Conservation (phyloP, 768 basidiomycete genomes). For the Auriculariales sp. region DNA sequence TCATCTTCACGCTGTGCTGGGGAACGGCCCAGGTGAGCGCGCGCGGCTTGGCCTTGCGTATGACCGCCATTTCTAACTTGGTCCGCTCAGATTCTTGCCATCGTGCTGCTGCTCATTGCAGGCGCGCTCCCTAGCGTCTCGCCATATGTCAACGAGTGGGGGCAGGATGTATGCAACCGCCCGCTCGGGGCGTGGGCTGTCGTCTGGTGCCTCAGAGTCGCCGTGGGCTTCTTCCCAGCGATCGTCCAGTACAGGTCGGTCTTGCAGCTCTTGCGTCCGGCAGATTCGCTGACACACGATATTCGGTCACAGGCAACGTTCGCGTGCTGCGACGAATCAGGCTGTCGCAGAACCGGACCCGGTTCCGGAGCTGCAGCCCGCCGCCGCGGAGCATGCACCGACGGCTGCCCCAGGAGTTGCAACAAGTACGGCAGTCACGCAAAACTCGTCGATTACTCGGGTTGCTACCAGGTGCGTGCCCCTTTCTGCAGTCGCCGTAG, state of each 20-base stretch:
- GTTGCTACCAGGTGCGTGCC: too few relatives aligned
- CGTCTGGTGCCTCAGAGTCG: constrained; percentile 4
- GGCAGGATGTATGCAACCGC: background rate
- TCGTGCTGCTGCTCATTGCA: background rate
- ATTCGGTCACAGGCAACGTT: too few relatives aligned
- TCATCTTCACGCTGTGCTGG: background rate
- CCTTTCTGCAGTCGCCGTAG: too few relatives aligned
- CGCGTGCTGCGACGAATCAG: too few relatives aligned
- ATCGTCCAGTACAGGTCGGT: background rate
- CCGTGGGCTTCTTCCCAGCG: background rate
- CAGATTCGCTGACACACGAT: too few relatives aligned
- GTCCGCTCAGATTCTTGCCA: background rate
- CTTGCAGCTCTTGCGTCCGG: too few relatives aligned
- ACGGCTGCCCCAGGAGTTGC: too few relatives aligned
- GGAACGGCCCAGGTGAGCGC: background rate
- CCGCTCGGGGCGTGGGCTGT: constrained; percentile 5
- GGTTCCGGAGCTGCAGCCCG: too few relatives aligned
- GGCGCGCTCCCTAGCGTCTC: background rate
- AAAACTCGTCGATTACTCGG: too few relatives aligned
- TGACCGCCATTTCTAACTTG: background rate
- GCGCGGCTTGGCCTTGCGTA: background rate
- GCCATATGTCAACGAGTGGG: constrained; percentile 3
- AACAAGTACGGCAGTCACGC: too few relatives aligned
- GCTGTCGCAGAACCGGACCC: too few relatives aligned
- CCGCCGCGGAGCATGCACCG: too few relatives aligned